phyloP scores from a whole-genome alignment of 371 early-diverging fungal species.

The Nematocida parisii region DNA sequence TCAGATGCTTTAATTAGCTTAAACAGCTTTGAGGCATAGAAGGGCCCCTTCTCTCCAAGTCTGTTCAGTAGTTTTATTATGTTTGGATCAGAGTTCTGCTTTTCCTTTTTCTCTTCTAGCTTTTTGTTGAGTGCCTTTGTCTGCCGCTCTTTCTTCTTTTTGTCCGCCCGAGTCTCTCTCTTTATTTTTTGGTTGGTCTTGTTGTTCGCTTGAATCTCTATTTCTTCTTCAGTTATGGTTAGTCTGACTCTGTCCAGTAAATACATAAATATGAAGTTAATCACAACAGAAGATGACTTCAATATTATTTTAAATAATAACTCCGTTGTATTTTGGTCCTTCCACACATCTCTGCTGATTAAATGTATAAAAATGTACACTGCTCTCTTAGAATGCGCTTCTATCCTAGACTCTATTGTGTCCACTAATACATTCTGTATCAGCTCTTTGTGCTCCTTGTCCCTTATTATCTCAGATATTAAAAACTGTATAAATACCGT shows the following conservation, averaged over 20 bases:
- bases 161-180: constrained; percentile 47
- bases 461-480: constrained; percentile 52
- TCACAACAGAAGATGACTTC: constrained; percentile 7
- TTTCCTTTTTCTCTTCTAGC: constrained; percentile 57
- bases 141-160: constrained; percentile 44
- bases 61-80: constrained; percentile 57
- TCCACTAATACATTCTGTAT: constrained; percentile 28
- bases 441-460: constrained; percentile 37
- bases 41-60: constrained; percentile 31
- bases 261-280: constrained; percentile 51
- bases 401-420: constrained; percentile 44
- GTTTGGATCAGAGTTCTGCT: constrained; percentile 57
- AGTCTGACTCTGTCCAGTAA: constrained; percentile 49
- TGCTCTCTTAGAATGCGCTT: constrained; percentile 51
- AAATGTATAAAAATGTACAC: constrained; percentile 53
- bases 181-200: constrained; percentile 29
- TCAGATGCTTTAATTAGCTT: constrained; percentile 30
- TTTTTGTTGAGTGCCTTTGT: constrained; percentile 50
- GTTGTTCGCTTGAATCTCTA: constrained; percentile 30
- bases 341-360: constrained; percentile 49
- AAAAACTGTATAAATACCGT: constrained; percentile 51
- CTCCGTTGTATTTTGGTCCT: constrained; percentile 27
- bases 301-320: constrained; percentile 35
- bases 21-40: constrained; percentile 38
- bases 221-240: constrained; percentile 46